Conservation (phyloP, 2,329 filamentous ascomycete species). For the Drechslerella coelobrocha region DNA sequence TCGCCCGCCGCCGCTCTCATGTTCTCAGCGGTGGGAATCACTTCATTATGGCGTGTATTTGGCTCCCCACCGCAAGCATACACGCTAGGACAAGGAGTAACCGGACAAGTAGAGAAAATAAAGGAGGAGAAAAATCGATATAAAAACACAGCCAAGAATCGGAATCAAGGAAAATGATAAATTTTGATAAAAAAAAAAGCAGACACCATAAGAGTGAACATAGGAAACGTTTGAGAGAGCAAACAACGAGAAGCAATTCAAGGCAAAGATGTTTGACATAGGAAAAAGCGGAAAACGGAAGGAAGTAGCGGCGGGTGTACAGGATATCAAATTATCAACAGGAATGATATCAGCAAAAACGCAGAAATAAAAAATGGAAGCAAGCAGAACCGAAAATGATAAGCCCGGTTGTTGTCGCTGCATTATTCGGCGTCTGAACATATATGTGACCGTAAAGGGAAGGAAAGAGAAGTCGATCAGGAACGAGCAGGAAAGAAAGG, state of each 20-base stretch:
- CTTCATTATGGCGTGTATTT: conserved; percentile 8
- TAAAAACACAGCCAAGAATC: conserved; percentile 52
- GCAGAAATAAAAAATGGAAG: conserved; percentile 5
- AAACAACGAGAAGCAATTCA: conserved; percentile 29
- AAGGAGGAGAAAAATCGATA: conserved; percentile 40
- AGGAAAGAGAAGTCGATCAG: conserved; percentile 4
- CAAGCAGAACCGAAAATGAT: conserved; percentile 27
- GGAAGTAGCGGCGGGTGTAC: conserved; percentile 25
- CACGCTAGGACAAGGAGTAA: conserved; percentile 7
- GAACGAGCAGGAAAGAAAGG: conserved; percentile 19
- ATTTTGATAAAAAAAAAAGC: conserved; percentile 50
- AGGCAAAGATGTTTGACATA: conserved; percentile 16
- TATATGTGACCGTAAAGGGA: conserved; percentile 30
- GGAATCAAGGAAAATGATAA: conserved; percentile 49
- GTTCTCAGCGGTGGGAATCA: too few relatives aligned
- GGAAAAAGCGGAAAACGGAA: conserved; percentile 15
- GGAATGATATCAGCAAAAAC: conserved; percentile 23
- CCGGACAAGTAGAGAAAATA: conserved; percentile 12
- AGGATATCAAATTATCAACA: conserved; percentile 47
- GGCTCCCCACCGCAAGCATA: conserved; percentile 2
- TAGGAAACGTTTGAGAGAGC: conserved; percentile 26
- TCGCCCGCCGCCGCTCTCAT: too few relatives aligned
- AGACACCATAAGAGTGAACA: conserved; percentile 50
- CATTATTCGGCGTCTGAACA: conserved; percentile 50
- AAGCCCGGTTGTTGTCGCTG: conserved; percentile 37